These are phyloP conservation scores for Hypoxylon sp. DNA, from an alignment of 2,329 filamentous ascomycete species.

Conservation along the genomic window DNA sequence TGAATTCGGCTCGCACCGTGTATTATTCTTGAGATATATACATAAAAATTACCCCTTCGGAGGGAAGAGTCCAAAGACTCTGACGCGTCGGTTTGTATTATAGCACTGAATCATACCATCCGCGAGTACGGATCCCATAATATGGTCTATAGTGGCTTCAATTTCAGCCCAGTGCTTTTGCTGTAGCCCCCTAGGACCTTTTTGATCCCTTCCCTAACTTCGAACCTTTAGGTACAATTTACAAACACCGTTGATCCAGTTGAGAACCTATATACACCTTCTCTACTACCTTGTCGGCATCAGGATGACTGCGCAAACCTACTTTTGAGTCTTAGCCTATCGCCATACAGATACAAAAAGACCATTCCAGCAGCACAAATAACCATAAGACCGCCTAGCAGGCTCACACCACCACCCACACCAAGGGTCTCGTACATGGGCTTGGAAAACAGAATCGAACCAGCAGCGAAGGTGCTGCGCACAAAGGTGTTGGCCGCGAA, in stretches of 20 bases:
- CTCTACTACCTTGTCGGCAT: neutral
- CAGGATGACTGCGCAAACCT: conserved; percentile 42
- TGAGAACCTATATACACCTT: conserved; percentile 14
- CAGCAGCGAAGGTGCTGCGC: conserved; percentile 40
- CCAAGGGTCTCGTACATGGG: conserved; percentile 42
- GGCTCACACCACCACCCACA: conserved; percentile 40
- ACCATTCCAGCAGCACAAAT: conserved; percentile 42
- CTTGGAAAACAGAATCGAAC: conserved; percentile 41
- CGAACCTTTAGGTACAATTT: conserved; percentile 1
- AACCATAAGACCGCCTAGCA: conserved; percentile 39
- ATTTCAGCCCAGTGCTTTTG: conserved; percentile 25
- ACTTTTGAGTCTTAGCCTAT: conserved; percentile 39
- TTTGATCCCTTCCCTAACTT: conserved; percentile 3
- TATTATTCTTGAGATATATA: conserved; percentile 33
- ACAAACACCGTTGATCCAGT: neutral
- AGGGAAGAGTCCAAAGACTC: conserved; percentile 25
- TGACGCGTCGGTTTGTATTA: conserved; percentile 35
- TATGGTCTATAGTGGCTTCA: conserved; percentile 27
- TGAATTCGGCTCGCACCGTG: conserved; percentile 8
- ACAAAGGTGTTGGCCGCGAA: conserved; percentile 46
- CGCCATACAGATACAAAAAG: conserved; percentile 37
- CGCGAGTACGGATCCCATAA: conserved; percentile 33
- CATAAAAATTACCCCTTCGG: conserved; percentile 13
- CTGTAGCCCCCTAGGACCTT: neutral
- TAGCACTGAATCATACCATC: conserved; percentile 36